Evolutionary conservation across 495 filamentous ascomycete species (phyloP), one percentile per base, ranked within the genome.

Genomic region (Aspergillus cristatus): DNA sequence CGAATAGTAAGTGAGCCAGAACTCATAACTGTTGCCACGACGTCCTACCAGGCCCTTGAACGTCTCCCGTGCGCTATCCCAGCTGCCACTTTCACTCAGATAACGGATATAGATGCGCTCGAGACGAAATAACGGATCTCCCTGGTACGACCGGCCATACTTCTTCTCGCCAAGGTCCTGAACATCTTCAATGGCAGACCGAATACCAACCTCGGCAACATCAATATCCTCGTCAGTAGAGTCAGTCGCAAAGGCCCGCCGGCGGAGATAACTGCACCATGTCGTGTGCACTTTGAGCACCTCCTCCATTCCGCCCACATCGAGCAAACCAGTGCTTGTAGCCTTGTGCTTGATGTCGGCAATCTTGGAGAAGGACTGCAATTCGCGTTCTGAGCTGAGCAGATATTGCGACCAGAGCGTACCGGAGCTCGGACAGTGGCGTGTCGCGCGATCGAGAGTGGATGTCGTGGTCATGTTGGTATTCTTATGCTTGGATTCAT

Each of bases 81-180:
- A 67, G 34, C 81, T 79, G 14, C 81, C 76, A 40, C 79, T 80
- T 54, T 93, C 82, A 13, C 78, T 86, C 28, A 93, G 67, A 54
- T 83, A 93, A 51, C 94, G 89, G 51, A 94, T 93, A 40, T 90
- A 79, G 35, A 94, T 90, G 25, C 84, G 79, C 55, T 95, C 87
- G 11, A 98, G 68, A 3, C 89, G 82, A 50, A 84, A 95, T 30
- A 80, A 68, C 4, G 86, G 86, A 52, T 96, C 91, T 18, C 87
- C 86, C 48, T 82, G 72, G 51, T 85, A 94, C 1, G 71, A 70
- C 10, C 80, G 74, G 29, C 83, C 84, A 47, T 84, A 85, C 37
- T 79, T 76, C 51, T 80, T 78, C 54, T 78, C 74, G 16, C 88
- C 87, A 48, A 84, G 75, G 46, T 84, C 74, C 38, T 79, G 71